Conservation (phyloP, 1,284 basidiomycete species). For the Meira miltonrushii region DNA sequence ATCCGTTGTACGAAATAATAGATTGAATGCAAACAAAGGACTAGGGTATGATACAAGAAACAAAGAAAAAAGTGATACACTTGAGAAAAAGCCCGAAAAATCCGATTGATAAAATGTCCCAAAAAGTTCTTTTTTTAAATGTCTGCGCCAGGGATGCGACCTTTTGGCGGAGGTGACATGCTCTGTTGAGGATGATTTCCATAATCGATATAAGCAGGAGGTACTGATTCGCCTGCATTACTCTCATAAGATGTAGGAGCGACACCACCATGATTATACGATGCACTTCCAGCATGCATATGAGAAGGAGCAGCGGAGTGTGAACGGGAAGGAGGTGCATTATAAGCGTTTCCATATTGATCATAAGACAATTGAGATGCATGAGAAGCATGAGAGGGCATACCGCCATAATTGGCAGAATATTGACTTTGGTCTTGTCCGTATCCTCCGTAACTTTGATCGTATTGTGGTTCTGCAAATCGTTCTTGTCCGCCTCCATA, state of each 20-base stretch:
- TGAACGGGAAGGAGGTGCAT: neutral
- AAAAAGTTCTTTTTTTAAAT: too few relatives aligned
- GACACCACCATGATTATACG: too few relatives aligned
- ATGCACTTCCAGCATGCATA: neutral
- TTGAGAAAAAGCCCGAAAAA: too few relatives aligned
- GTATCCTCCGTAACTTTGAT: neutral
- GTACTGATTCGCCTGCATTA: neutral
- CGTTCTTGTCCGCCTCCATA: neutral
- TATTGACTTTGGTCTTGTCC: neutral
- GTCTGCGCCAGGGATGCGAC: too few relatives aligned
- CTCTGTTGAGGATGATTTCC: too few relatives aligned
- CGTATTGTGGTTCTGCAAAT: conserved; percentile 1
- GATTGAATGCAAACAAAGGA: neutral
- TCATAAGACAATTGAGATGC: neutral
- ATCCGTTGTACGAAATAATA: too few relatives aligned
- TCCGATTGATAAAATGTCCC: too few relatives aligned
- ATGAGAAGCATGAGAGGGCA: conserved; percentile 1
- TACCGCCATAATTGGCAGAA: neutral
- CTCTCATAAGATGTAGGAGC: neutral
- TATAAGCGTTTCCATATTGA: neutral
- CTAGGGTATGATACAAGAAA: neutral
- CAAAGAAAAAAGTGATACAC: too few relatives aligned
- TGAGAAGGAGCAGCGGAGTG: neutral
- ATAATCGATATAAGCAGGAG: neutral
- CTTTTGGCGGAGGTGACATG: too few relatives aligned